Evolutionary conservation across 2,329 filamentous ascomycete genomes (phyloP), one percentile per base, ranked within the genome.

Genomic region (Ascochyta viciae-villosae): DNA sequence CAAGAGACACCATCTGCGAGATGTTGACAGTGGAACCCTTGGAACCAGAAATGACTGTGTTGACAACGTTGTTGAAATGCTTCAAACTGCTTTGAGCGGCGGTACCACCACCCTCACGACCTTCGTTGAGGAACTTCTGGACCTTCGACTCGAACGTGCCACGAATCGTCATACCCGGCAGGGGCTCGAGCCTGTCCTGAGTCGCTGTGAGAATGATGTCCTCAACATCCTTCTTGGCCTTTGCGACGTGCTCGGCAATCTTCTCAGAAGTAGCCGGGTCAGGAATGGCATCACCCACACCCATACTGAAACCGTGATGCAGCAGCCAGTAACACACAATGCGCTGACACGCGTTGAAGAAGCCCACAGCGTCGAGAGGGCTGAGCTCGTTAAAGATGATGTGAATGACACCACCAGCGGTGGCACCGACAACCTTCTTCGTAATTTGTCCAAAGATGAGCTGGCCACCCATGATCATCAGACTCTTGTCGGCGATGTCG

Each of bases 11-110:
- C 95, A 99, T 99, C 78, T 99, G 95, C 15, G 96, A 97, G 68
- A 99, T 98, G 76, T 99, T 99, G 83, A 99, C 98, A 12, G 92
- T 94, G 2, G 95, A 98, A 75, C 95, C 95, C 82, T 99, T 99
- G 66, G 96, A 99, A 71, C 95, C 95, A 56, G 95, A 97, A 49
- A 89, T 87, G 58, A 96, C 92, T 91, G 98, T 99, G 72, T 92
- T 91, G 50, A 96, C 92, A 46, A 94, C 94, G 71, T 98, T 97
- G 83, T 99, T 99, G 69, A 90, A 83, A 77, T 97, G 92, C 80
- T 96, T 97, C 75, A 99, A 80, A 82, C 90, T 92, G 79, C 92
- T 89, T 77, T 96, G 91, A 0, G 95, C 96, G 46, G 88, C 90
- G 22, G 89, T 94, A 88, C 95, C 95, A 72, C 95, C 95, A 76